phyloP scores from a whole-genome alignment of 495 filamentous ascomycete genomes.

The Penicillium simplicissimum region DNA sequence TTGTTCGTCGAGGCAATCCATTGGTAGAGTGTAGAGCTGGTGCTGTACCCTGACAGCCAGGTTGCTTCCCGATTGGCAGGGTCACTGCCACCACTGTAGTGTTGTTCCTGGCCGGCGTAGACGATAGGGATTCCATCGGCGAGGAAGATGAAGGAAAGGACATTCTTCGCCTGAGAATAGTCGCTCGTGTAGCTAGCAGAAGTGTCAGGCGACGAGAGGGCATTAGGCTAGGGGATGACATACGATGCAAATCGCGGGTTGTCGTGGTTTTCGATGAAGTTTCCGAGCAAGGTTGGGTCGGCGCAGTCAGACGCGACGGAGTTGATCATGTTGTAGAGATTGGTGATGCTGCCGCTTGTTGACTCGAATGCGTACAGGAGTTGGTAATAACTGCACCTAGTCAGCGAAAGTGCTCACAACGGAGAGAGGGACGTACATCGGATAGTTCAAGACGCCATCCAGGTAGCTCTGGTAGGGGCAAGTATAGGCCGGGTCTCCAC shows the following conservation, averaged over 20 bases:
- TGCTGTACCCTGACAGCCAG: constrained; percentile 69
- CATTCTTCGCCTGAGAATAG: constrained; percentile 62
- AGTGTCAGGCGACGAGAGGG: not conserved
- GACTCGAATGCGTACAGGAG: constrained; percentile 63
- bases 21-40: constrained; percentile 58
- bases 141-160: constrained; percentile 69
- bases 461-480: constrained; percentile 63
- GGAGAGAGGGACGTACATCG: constrained; percentile 29
- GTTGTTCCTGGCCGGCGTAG: constrained; percentile 76
- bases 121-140: constrained; percentile 66
- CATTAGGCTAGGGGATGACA: not conserved
- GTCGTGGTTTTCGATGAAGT: constrained; percentile 83
- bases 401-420: not conserved
- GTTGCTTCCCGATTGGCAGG: constrained; percentile 74
- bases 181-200: constrained; percentile 45
- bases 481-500: constrained; percentile 61
- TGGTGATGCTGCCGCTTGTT: constrained; percentile 56
- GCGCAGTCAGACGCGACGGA: constrained; percentile 53
- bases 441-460: constrained; percentile 69
- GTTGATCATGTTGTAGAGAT: constrained; percentile 59
- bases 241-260: constrained; percentile 63
- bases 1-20: constrained; percentile 60
- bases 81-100: constrained; percentile 61
- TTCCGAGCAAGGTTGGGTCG: constrained; percentile 67
- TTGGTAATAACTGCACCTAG: constrained; percentile 46